These are phyloP conservation scores for Hyaloscypha bicolor DNA, from an alignment of 495 filamentous ascomycete species.

Conservation along the genomic window DNA sequence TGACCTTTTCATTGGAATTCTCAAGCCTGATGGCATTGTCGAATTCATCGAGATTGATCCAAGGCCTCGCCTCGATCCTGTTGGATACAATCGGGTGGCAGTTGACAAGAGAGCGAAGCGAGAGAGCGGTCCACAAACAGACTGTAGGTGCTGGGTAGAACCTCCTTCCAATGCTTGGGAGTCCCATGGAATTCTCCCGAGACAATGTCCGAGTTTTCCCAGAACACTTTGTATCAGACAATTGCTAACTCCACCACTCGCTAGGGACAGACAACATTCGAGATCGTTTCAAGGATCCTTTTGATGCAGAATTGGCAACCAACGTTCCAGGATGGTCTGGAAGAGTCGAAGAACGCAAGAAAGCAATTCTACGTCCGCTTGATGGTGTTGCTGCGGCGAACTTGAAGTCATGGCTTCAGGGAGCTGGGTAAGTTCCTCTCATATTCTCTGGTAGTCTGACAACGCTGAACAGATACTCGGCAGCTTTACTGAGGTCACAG, in stretches of 20 bases:
- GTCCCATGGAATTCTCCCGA: too few species aligned
- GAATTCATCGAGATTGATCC: constrained; percentile 35
- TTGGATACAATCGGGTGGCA: not conserved
- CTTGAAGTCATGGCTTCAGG: constrained; percentile 32
- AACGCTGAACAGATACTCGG: not conserved
- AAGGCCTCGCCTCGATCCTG: constrained; percentile 22
- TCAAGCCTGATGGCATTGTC: constrained; percentile 33
- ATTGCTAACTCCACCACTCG: too few species aligned
- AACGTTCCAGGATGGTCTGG: constrained; percentile 21
- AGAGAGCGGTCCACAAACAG: constrained; percentile 22
- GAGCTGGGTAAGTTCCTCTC: constrained; percentile 26
- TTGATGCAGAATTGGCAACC: constrained; percentile 29
- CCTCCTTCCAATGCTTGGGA: too few species aligned
- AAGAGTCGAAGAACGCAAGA: constrained; percentile 26
- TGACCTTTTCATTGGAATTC: constrained; percentile 9
- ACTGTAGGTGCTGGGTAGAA: too few species aligned
- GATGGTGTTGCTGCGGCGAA: constrained; percentile 32
- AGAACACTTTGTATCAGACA: too few species aligned
- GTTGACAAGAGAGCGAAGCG: constrained; percentile 11
- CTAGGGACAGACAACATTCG: constrained; percentile 31
- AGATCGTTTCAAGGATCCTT: constrained; percentile 29
- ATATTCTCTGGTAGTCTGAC: not conserved
- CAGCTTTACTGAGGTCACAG: constrained; percentile 34
- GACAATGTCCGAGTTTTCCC: too few species aligned
- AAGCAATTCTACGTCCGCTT: constrained; percentile 24